Conservation (phyloP, 2,329 filamentous ascomycete genomes). For the Aquanectria penicillioides region DNA sequence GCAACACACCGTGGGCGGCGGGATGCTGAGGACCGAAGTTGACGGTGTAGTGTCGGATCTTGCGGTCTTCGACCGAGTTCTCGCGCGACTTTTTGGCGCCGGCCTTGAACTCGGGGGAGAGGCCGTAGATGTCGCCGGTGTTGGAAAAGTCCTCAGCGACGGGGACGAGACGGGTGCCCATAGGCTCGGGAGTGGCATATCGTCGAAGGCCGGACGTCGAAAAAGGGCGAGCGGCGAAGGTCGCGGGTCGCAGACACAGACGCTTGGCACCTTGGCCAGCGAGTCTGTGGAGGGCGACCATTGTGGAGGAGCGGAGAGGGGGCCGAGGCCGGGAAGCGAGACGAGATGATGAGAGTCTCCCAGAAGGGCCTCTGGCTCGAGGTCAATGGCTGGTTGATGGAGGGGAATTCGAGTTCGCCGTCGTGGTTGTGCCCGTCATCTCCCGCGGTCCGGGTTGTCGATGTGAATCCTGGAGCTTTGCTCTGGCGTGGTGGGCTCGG, state of each 20-base stretch:
- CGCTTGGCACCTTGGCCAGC: conserved; percentile 77
- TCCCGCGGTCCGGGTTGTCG: conserved; percentile 40
- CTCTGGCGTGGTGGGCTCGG: conserved; percentile 43
- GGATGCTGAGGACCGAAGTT: conserved; percentile 99
- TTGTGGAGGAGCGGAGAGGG: conserved; percentile 54
- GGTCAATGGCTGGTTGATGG: conserved; percentile 48
- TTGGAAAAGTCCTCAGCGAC: conserved; percentile 72
- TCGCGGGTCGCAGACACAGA: conserved; percentile 64
- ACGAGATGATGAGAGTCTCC: conserved; percentile 43
- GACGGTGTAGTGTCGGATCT: conserved; percentile 98
- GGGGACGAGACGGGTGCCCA: conserved; percentile 70
- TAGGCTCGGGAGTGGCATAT: conserved; percentile 65
- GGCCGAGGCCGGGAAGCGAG: conserved; percentile 40
- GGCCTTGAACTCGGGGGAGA: conserved; percentile 54
- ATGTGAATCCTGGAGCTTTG: conserved; percentile 46
- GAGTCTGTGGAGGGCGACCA: conserved; percentile 79
- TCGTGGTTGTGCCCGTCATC: conserved; percentile 47
- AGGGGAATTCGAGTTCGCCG: conserved; percentile 46
- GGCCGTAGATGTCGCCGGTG: conserved; percentile 60
- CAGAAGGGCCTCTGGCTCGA: conserved; percentile 48
- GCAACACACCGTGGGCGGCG: conserved; percentile 96
- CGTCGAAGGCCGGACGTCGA: conserved; percentile 71
- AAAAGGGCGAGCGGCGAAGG: conserved; percentile 65
- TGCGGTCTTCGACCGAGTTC: conserved; percentile 69
- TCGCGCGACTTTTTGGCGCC: conserved; percentile 58